A percentile compares a stretch with the other conserved stretches of the same genome.
Evolutionary conservation across 441 rosid genomes (phyloP).

Genomic region (Biscutella laevigata): DNA sequence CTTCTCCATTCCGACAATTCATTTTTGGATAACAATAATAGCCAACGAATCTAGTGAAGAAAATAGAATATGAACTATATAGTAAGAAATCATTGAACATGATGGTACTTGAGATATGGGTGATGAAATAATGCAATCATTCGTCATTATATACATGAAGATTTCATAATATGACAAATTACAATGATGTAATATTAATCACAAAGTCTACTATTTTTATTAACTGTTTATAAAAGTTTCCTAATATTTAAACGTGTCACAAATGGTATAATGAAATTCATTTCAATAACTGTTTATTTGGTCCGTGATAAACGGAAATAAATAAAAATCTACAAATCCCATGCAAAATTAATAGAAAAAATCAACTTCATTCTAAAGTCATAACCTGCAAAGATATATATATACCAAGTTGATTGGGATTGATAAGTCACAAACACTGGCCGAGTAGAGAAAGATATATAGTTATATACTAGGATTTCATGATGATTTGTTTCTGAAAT

Average conservation of each 20-base stretch:
- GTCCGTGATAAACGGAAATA: background rate
- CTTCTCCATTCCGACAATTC: background rate
- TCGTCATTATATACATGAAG: conserved; percentile 1
- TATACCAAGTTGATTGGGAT: no score
- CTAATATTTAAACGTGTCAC: background rate
- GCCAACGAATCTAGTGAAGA: conserved; percentile 16
- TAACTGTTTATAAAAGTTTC: background rate
- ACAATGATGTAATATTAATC: conserved; percentile 4
- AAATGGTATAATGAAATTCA: background rate
- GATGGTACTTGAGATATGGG: conserved; percentile 26
- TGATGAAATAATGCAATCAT: conserved; percentile 21
- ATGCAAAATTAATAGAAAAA: no score
- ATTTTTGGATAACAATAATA: conserved; percentile 22
- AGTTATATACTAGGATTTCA: no score
- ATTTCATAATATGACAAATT: conserved; percentile 16
- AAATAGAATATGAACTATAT: conserved; percentile 16
- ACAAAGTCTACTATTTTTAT: background rate
- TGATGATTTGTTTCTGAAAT: no score
- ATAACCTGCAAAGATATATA: no score
- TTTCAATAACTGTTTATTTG: background rate
- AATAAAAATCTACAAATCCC: background rate
- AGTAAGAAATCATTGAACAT: conserved; percentile 25
- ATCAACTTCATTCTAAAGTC: no score
- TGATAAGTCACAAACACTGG: no score
- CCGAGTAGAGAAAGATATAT: no score